Evolutionary conservation across 2,329 filamentous ascomycete species (phyloP).

Genomic region (Penicillium corylophilum): DNA sequence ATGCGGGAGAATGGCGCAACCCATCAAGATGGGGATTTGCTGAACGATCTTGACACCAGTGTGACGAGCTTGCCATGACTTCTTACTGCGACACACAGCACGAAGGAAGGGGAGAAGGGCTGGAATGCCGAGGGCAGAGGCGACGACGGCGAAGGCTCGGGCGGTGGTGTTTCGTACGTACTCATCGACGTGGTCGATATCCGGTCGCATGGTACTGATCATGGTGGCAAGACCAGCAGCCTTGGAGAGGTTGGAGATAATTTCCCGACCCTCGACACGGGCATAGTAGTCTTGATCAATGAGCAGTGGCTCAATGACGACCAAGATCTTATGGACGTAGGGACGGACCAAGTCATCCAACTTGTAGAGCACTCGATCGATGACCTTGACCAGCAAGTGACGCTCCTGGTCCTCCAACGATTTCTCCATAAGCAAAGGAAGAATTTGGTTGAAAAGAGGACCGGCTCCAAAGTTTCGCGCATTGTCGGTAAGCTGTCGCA

Average conservation of each 20-base stretch:
- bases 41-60: slow-evolving; percentile 99
- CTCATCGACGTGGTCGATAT: slow-evolving; percentile 97
- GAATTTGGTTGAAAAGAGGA: slow-evolving; percentile 92
- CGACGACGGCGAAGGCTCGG: slow-evolving; percentile 93
- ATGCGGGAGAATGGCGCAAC: slow-evolving; percentile 91
- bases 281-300: slow-evolving; percentile 99
- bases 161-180: slow-evolving; percentile 98
- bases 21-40: slow-evolving; percentile 98
- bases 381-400: slow-evolving; percentile 97
- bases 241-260: slow-evolving; percentile 96
- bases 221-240: slow-evolving; percentile 95
- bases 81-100: slow-evolving; percentile 95
- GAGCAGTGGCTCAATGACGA: slow-evolving; percentile 97
- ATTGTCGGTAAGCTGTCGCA: slow-evolving; percentile 96
- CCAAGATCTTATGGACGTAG: slow-evolving; percentile 96
- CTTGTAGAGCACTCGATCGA: slow-evolving; percentile 97
- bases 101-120: slow-evolving; percentile 91
- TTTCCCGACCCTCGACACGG: slow-evolving; percentile 94
- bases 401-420: slow-evolving; percentile 96
- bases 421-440: slow-evolving; percentile 97
- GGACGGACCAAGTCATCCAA: slow-evolving; percentile 93
- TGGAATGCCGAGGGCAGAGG: slow-evolving; percentile 92
- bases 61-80: slow-evolving; percentile 97
- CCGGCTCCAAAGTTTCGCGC: slow-evolving; percentile 93
- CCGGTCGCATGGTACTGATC: slow-evolving; percentile 98